phyloP scores from a whole-genome alignment of 2,329 filamentous ascomycete genomes.

The Exophiala mesophila region DNA sequence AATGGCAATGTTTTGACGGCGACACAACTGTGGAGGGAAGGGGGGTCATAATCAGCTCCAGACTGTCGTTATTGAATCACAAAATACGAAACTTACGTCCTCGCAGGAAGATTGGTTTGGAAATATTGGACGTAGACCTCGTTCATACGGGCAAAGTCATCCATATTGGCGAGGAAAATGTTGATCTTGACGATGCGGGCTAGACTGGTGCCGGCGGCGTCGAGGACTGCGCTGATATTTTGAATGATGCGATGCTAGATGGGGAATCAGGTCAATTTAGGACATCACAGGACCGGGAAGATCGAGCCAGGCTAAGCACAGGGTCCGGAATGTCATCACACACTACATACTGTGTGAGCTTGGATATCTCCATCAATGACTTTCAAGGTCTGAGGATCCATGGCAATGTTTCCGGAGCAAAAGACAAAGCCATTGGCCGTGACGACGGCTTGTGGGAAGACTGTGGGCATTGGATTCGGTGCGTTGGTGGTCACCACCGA shows the following conservation, averaged over 20 bases:
- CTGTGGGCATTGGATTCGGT: constrained; percentile 46
- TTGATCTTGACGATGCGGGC: constrained; percentile 32
- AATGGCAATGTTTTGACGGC: constrained; percentile 48
- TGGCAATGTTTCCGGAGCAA: constrained; percentile 23
- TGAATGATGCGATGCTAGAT: neutral
- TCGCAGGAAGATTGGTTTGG: constrained; percentile 53
- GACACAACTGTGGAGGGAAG: constrained; percentile 53
- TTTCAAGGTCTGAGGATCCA: constrained; percentile 17
- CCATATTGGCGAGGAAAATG: constrained; percentile 30
- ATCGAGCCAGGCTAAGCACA: too few species aligned
- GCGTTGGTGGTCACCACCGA: constrained; percentile 46
- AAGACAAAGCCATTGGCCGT: constrained; percentile 31
- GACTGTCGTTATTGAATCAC: neutral
- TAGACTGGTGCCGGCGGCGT: constrained; percentile 4
- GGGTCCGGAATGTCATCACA: too few species aligned
- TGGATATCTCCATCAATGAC: constrained; percentile 18
- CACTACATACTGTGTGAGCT: constrained; percentile 20
- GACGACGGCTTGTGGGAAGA: constrained; percentile 57
- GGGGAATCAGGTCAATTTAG: too few species aligned
- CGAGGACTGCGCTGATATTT: constrained; percentile 4
- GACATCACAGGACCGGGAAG: too few species aligned
- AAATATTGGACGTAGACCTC: constrained; percentile 55
- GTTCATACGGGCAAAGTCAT: constrained; percentile 31
- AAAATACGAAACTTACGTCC: constrained; percentile 2
- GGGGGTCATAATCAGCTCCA: too few species aligned